Percentiles rank a stretch among this genome's conserved stretches.
phyloP scores from a whole-genome alignment of 2,329 filamentous ascomycete species.

The Talaromyces pinophilus region DNA sequence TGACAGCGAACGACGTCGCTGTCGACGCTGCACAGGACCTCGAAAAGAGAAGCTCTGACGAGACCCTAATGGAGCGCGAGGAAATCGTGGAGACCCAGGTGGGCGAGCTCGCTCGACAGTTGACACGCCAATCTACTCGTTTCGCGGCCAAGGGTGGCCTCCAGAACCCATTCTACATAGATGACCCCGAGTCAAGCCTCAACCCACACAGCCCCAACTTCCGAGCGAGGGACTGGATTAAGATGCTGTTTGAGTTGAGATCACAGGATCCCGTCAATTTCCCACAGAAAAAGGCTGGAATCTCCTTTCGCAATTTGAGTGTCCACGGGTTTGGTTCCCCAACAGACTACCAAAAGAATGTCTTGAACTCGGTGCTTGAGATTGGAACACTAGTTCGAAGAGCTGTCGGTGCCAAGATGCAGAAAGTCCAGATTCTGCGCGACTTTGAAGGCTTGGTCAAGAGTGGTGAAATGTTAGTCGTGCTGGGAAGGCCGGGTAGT shows the following conservation, averaged over 20 bases:
- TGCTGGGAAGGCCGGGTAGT: slow-evolving; percentile 54
- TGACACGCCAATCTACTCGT: slow-evolving; percentile 21
- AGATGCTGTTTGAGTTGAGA: slow-evolving; percentile 39
- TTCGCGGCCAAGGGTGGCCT: slow-evolving; percentile 16
- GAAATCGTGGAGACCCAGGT: slow-evolving; percentile 12
- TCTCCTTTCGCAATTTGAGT: slow-evolving; percentile 48
- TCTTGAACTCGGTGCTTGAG: slow-evolving; percentile 44
- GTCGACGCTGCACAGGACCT: not conserved
- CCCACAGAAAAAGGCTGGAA: slow-evolving; percentile 39
- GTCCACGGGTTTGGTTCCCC: slow-evolving; percentile 48
- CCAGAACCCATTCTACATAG: slow-evolving; percentile 41
- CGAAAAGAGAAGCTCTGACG: slow-evolving; percentile 15
- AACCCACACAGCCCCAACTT: slow-evolving; percentile 47
- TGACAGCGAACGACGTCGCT: not conserved
- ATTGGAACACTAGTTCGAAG: slow-evolving; percentile 37
- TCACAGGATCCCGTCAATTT: slow-evolving; percentile 36
- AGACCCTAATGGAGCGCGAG: slow-evolving; percentile 5
- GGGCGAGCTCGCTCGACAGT: slow-evolving; percentile 15
- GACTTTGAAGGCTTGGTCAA: slow-evolving; percentile 65
- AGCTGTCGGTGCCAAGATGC: slow-evolving; percentile 40
- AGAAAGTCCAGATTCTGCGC: slow-evolving; percentile 62
- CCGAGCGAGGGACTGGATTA: slow-evolving; percentile 49
- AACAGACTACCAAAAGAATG: slow-evolving; percentile 48
- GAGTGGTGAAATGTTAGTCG: slow-evolving; percentile 59
- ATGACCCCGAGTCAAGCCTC: slow-evolving; percentile 39